Conservation (phyloP, 495 filamentous ascomycete genomes). For the Talaromyces ruber region DNA sequence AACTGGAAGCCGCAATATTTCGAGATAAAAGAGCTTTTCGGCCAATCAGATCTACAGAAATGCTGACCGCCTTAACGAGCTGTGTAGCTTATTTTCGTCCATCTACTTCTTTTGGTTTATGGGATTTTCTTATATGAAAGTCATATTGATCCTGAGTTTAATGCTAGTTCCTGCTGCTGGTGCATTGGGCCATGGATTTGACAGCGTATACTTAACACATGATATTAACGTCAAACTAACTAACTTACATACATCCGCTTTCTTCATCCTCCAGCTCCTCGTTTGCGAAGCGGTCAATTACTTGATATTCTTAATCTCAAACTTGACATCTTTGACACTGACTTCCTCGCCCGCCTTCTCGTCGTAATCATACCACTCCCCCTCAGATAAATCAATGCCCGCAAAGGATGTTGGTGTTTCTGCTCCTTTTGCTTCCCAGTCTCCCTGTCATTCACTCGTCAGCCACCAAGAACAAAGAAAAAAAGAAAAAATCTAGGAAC, state of each 20-base stretch:
- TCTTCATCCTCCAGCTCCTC: neutral
- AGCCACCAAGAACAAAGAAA: neutral
- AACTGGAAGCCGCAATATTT: neutral
- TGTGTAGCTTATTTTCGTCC: neutral
- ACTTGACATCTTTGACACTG: conserved; percentile 86
- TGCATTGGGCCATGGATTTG: neutral
- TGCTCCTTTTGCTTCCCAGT: conserved; percentile 76
- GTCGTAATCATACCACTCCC: conserved; percentile 87
- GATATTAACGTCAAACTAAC: neutral
- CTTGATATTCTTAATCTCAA: conserved; percentile 59
- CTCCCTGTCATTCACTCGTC: conserved; percentile 47
- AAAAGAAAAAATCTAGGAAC: neutral
- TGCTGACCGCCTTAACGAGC: neutral
- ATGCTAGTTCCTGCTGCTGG: neutral
- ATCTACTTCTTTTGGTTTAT: neutral
- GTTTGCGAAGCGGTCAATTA: conserved; percentile 25
- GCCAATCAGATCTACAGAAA: neutral
- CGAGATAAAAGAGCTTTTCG: conserved; percentile 1
- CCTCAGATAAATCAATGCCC: conserved; percentile 72
- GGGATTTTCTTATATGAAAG: no score
- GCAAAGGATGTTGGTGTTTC: conserved; percentile 74
- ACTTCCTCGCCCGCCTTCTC: conserved; percentile 74
- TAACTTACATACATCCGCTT: neutral
- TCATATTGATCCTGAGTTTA: neutral
- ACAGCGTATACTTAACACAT: neutral